Evolutionary conservation across 2,329 filamentous ascomycete species (phyloP).

Genomic region (Diplodia sapinea): DNA sequence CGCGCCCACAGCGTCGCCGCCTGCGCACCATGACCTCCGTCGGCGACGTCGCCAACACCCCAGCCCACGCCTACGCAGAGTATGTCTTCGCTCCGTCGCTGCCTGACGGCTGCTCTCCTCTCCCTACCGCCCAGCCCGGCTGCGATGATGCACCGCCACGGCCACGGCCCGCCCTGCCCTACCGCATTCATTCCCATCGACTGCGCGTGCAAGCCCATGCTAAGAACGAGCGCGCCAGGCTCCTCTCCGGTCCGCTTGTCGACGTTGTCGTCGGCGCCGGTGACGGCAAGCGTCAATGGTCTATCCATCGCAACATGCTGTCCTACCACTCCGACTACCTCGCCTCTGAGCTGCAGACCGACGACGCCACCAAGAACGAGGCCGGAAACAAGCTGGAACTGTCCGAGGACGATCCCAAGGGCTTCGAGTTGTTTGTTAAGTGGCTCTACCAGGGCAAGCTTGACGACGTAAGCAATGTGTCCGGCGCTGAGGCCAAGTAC

Average conservation of each 20-base stretch:
- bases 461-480: conserved; percentile 55
- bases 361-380: conserved; percentile 46
- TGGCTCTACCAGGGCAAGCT: conserved; percentile 63
- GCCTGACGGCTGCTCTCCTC: conserved; percentile 16
- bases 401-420: conserved; percentile 56
- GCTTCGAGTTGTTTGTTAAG: conserved; percentile 62
- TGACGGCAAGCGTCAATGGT: conserved; percentile 54
- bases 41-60: conserved; percentile 53
- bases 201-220: conserved; percentile 50
- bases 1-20: conserved; percentile 44
- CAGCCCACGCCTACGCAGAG: conserved; percentile 59
- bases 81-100: conserved; percentile 46
- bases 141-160: conserved; percentile 1
- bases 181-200: conserved; percentile 47
- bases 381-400: conserved; percentile 53
- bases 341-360: conserved; percentile 45
- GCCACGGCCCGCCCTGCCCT: conserved; percentile 41
- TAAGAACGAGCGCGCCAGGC: conserved; percentile 56
- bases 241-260: conserved; percentile 59
- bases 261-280: conserved; percentile 59
- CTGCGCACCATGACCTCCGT: conserved; percentile 51
- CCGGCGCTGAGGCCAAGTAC: conserved; percentile 57
- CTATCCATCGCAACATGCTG: conserved; percentile 59
- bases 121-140: not conserved
- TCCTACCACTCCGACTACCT: conserved; percentile 59